Base-by-base conservation (phyloP, 768 basidiomycete species). In the Aureoboletus auriporus region DNA sequence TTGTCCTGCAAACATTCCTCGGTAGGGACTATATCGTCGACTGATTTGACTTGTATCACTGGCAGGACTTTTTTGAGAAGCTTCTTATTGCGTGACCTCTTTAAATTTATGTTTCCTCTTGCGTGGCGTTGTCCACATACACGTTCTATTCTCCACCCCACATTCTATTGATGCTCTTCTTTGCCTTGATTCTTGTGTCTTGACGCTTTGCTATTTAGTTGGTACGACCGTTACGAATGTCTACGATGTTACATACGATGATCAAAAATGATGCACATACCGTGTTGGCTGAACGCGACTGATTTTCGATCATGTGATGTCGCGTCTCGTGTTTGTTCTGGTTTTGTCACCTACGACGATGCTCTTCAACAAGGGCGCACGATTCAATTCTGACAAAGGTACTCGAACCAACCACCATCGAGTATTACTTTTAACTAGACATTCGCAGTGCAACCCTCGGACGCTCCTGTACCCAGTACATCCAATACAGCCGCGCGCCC, bases 361-460 rank as follows among this genome's bases (percentile, higher is more conserved):
- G 63, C 28, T 75, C 69, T 81, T 81, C 51, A 65, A 74, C 33
- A 76, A 68, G 57, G 78, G 76, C 3, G 61, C 76, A 71, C 78
- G 56, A 36, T 57, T 47, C 16, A 29, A 39, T 41, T 9, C 39
- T 31, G 39, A 57, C 16, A 62, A 51, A 52, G 58, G 47, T 41
- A 37, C 34, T 29, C 9, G 3, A 6, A 7, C 39, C n/a, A 27
- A 7, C n/a, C 30, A 7, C 14, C 6, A 3, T 33, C 11, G 39
- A 27, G n/a, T 34, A 34, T 8, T 13, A 12, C 6, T 37, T 5
- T 14, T 23, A 3, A 17, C 27, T 4, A 33, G 4, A 13, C 9
- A 33, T 16, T 17, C 20, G 16, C n/a, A 60, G 55, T 34, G 3
- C 28, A 72, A 49, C 54, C 57, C 6, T 62, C 68, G 1, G 69